Evolutionary conservation across 140 eudicot species (phyloP), one percentile per base, ranked within the genome.

Genomic region (Erigeron philadelphicus): DNA sequence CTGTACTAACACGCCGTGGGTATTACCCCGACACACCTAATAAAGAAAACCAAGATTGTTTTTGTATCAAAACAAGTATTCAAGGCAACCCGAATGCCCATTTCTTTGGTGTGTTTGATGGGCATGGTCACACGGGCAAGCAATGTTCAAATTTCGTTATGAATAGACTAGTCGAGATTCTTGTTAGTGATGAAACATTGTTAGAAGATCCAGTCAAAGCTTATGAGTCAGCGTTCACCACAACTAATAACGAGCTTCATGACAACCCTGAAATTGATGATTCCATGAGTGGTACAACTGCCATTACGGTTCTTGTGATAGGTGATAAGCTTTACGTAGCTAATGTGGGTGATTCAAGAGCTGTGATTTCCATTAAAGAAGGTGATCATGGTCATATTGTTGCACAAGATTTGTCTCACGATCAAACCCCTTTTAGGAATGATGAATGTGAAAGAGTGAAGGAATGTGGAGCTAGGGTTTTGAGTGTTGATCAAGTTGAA

Each of bases 51-150:
- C 99, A 93, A 73, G 99, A 93, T 81, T 81, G 88, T 71, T 89
- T 72, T 63, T 87, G 94, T 41, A 78, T 89, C 40, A 79, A 64
- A 75, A 89, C 90, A 0, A 63, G 81, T 8, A 54, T 94, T 70
- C 95, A 87, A 68, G 94, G 95, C 10, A 89, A 89, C 79, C 95
- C 91, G 0, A 81, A 85, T 77, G 90, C 79, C 25, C 99, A 94
- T 82, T 89, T 94, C 99, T 89, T 89, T 53, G 99, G 99, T 35
- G 97, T 94, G 23, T 94, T 94, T 67, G 99, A 94, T 70, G 99
- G 99, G 21, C 99, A 94, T 55, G 99, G 99, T 11, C 85, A 81
- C 53, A 63, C 52, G 11, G 99, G 99, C 38, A 76, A 86, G 0
- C 80, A 87, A 69, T 94, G 99, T 75, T 82, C 99, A 1, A 71